phyloP scores from a whole-genome alignment of 352 stramenopile genomes.

The Pythium monospermum region DNA sequence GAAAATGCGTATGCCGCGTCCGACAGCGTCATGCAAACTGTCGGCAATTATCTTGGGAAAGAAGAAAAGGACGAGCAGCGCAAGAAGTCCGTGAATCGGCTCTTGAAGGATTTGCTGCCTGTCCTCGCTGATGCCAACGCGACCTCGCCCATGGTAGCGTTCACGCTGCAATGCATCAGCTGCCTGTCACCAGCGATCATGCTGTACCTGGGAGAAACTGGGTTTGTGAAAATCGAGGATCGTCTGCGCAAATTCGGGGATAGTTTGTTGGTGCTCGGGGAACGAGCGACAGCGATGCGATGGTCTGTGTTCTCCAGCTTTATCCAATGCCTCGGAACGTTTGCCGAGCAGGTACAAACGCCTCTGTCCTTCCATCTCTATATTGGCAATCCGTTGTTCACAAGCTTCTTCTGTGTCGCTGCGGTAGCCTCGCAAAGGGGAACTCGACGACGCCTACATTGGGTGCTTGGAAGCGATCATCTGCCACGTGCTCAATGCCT shows the following conservation, averaged over 20 bases:
- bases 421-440: conserved; percentile 2
- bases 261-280: conserved; percentile 51
- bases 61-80: conserved; percentile 35
- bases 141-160: conserved; percentile 31
- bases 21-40: conserved; percentile 34
- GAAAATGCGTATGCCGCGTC: conserved; percentile 49
- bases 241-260: conserved; percentile 67
- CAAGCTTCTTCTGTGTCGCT: not conserved
- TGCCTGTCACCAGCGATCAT: conserved; percentile 40
- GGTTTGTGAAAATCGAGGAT: conserved; percentile 62
- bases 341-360: conserved; percentile 40
- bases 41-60: conserved; percentile 38
- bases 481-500: conserved; percentile 57
- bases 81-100: conserved; percentile 67
- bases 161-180: conserved; percentile 52
- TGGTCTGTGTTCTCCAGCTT: conserved; percentile 57
- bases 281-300: conserved; percentile 39
- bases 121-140: conserved; percentile 45
- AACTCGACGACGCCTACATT: conserved; percentile 46
- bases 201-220: conserved; percentile 43
- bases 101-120: conserved; percentile 68
- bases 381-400: not conserved
- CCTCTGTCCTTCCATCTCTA: not conserved
- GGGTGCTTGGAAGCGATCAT: conserved; percentile 50
- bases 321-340: conserved; percentile 50